Base-by-base conservation (phyloP, 768 basidiomycete genomes). In the Kondoa malvinella region DNA sequence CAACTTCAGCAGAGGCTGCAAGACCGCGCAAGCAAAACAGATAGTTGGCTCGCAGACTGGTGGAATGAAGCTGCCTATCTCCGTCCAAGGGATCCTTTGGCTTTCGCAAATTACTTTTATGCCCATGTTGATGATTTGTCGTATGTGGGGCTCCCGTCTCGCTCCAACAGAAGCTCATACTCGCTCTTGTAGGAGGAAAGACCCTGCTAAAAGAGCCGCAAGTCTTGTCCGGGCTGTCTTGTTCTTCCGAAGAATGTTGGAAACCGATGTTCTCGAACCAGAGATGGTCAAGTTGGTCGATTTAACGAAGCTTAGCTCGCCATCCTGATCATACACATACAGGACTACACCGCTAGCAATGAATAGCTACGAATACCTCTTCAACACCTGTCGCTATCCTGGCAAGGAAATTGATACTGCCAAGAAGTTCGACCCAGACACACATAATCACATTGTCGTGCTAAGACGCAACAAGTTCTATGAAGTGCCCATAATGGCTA, bases 281-380 rank as follows among this genome's bases (percentile, higher is more conserved):
- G 40, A 50, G 21, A 50, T 50, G 40, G 40, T 50, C 8, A 50
- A 50, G 40, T 50, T 8, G 21, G 40, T 21, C 21, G 40, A 21
- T 21, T 8, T 50, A 8, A 50, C 40, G 21, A 8, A 50, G 21
- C 12, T 21, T 8, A 50, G 40, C 40, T 8, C 8, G 21, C 21
- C 40, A 50, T 21, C 21, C 12, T 8, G 8, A 50, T 50, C 8
- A 21, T 50, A 50, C 40, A 50, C n/a, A n/a, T n/a, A 50, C 40
- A 85, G 83, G 27, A 76, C 40, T 66, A 79, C 80, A 17, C 91
- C 95, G 1, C 80, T 97, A 4, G 87, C 87, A 77, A 95, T 94
- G 89, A 81, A 80, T 0, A 89, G 89, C n/a, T 95, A 94, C 82
- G 86, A 91, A 76, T 94, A 91, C 86, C 81, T 97, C 81, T 99